phyloP scores from a whole-genome alignment of 1,139 yeast genomes.

The Pichia inconspicua region DNA sequence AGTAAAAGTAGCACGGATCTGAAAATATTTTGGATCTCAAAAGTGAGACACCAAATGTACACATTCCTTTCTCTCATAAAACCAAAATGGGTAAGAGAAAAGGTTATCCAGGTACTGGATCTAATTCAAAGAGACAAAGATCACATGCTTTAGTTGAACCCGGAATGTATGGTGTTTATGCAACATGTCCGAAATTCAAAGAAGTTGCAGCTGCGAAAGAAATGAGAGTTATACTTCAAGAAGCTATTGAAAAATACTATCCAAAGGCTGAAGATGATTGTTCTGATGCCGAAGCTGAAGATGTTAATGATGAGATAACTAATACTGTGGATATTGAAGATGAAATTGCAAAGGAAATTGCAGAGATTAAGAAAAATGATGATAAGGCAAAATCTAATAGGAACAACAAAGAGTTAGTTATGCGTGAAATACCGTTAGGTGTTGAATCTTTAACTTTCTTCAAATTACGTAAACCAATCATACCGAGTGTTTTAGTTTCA shows the following conservation, averaged over 20 bases:
- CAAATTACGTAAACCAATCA: slow-evolving; percentile 68
- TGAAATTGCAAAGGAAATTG: slow-evolving; percentile 59
- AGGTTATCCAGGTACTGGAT: slow-evolving; percentile 19
- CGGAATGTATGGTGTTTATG: slow-evolving; percentile 74
- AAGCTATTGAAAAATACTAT: slow-evolving; percentile 48
- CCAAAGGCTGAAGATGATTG: slow-evolving; percentile 29
- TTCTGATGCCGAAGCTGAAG: slow-evolving; percentile 28
- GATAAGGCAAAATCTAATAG: slow-evolving; percentile 42
- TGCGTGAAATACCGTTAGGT: slow-evolving; percentile 60
- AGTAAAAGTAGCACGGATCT: too few relatives aligned
- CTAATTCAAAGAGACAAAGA: slow-evolving; percentile 36
- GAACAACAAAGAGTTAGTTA: slow-evolving; percentile 36
- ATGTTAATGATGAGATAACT: slow-evolving; percentile 29
- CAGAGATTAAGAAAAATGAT: slow-evolving; percentile 11
- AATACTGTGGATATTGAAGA: slow-evolving; percentile 51
- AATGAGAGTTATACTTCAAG: slow-evolving; percentile 52
- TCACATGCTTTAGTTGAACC: slow-evolving; percentile 59
- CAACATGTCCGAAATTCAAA: slow-evolving; percentile 73
- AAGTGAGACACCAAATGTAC: background rate
- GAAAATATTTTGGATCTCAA: too few relatives aligned
- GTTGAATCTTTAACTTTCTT: slow-evolving; percentile 84
- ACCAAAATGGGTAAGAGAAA: slow-evolving; percentile 33
- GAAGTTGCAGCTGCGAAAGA: slow-evolving; percentile 74
- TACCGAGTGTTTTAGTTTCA: slow-evolving; percentile 64
- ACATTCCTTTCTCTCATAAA: too few relatives aligned